phyloP scores from a whole-genome alignment of 2,329 filamentous ascomycete genomes.

The Pestalotiopsis sp. region DNA sequence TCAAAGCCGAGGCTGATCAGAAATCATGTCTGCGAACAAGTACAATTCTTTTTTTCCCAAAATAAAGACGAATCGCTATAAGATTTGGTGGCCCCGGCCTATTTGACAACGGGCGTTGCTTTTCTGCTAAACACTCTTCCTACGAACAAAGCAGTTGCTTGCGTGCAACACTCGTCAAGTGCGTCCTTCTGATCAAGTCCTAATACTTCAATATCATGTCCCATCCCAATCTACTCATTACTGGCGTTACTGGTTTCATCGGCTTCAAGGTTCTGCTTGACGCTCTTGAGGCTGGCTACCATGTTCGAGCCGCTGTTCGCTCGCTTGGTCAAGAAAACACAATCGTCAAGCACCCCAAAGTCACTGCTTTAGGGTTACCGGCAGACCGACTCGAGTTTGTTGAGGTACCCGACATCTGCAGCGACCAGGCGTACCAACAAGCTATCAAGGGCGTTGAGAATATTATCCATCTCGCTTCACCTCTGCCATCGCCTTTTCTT shows the following conservation, averaged over 20 bases:
- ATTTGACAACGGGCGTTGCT: not conserved
- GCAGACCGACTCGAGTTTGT: not conserved
- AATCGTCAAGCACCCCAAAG: not conserved
- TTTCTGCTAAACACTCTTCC: not conserved
- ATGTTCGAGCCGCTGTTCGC: not conserved
- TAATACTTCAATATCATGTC: not conserved
- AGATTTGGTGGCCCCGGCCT: not conserved
- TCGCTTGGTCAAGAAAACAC: not conserved
- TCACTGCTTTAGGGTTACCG: not conserved
- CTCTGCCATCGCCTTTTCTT: constrained; percentile 30
- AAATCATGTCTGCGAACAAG: not conserved
- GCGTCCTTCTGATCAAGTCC: not conserved
- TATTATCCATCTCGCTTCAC: constrained; percentile 37
- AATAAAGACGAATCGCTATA: not conserved
- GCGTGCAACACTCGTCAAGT: not conserved
- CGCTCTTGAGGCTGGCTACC: not conserved
- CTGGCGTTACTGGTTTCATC: not conserved
- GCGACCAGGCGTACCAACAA: constrained; percentile 23
- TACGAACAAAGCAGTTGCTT: not conserved
- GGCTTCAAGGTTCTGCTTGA: not conserved
- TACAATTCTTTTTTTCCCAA: not conserved
- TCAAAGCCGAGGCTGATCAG: not conserved
- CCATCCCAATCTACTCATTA: not conserved
- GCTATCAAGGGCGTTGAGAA: constrained; percentile 40
- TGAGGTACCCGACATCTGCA: not conserved